A percentile compares a stretch with the other conserved stretches of the same genome.
These are phyloP conservation scores for Candida anglica DNA, from an alignment of 805 yeast species.

Conservation along the genomic window DNA sequence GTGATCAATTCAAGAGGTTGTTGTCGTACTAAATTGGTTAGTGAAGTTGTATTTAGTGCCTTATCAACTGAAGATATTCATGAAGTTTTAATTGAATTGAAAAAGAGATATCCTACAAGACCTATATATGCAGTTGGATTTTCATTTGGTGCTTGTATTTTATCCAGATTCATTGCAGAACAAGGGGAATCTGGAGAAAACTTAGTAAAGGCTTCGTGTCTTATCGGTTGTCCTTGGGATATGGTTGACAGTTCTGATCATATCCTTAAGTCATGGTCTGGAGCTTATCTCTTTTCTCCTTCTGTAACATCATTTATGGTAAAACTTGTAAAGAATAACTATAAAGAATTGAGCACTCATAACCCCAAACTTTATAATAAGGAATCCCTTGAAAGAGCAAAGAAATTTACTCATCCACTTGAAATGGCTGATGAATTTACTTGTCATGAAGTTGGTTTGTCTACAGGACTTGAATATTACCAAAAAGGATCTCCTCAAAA, in stretches of 20 bases:
- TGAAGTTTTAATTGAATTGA: conserved; percentile 48
- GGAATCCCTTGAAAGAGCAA: conserved; percentile 13
- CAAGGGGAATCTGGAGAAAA: conserved; percentile 41
- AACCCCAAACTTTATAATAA: conserved; percentile 23
- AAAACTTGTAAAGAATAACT: conserved; percentile 29
- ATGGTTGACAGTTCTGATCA: conserved; percentile 44
- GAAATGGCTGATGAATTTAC: conserved; percentile 69
- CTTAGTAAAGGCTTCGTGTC: conserved; percentile 45
- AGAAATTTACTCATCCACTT: conserved; percentile 28
- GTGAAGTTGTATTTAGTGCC: conserved; percentile 68
- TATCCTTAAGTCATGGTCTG: conserved; percentile 36
- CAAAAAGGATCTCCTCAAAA: conserved; percentile 54
- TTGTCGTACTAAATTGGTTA: conserved; percentile 61
- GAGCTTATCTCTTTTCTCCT: conserved; percentile 30
- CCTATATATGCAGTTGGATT: conserved; percentile 72
- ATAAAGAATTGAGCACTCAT: conserved; percentile 25
- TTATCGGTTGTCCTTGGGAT: conserved; percentile 75
- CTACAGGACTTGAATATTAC: conserved; percentile 63
- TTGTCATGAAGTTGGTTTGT: conserved; percentile 62
- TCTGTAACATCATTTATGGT: conserved; percentile 27
- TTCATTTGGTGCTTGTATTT: conserved; percentile 72
- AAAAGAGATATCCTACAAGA: conserved; percentile 49
- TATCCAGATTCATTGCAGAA: conserved; percentile 71
- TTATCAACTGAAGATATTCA: conserved; percentile 69
- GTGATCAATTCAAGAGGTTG: conserved; percentile 79